phyloP scores from a whole-genome alignment of 1,284 basidiomycete species.

The Puccinia coronata region DNA sequence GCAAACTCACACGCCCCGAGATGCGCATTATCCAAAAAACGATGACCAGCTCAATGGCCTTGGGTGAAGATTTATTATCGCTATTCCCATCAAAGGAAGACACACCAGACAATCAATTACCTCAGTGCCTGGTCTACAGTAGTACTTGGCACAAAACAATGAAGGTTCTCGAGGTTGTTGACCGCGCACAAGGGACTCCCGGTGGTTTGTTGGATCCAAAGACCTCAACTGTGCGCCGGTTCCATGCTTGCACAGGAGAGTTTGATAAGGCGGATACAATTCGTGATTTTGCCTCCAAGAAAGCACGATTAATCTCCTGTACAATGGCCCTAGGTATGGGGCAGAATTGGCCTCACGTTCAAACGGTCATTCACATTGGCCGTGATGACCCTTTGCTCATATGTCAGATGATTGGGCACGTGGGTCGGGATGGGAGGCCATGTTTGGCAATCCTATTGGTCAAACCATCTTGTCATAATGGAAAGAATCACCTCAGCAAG shows the following conservation, averaged over 20 bases:
- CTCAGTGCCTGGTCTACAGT: not conserved
- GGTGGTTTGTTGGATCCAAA: not conserved
- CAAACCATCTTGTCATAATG: not conserved
- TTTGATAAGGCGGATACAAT: not conserved
- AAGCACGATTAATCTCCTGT: not conserved
- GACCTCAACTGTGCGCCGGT: not conserved
- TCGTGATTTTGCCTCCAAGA: not conserved
- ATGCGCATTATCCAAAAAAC: not conserved
- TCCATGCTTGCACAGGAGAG: not conserved
- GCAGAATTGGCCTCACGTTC: not conserved
- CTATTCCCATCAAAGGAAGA: not conserved
- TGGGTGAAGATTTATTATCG: not conserved
- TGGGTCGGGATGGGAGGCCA: not conserved
- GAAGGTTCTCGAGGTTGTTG: not conserved
- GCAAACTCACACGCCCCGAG: not conserved
- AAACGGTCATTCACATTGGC: not conserved
- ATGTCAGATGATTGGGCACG: constrained; percentile 13
- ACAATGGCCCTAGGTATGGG: too few relatives aligned
- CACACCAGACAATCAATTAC: not conserved
- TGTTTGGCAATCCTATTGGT: not conserved
- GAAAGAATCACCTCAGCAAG: not conserved
- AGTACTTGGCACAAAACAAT: not conserved
- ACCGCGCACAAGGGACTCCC: not conserved
- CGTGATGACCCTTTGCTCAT: not conserved
- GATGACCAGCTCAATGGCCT: not conserved